Conservation (phyloP, 2,329 filamentous ascomycete species). For the Ophiostoma quercus region DNA sequence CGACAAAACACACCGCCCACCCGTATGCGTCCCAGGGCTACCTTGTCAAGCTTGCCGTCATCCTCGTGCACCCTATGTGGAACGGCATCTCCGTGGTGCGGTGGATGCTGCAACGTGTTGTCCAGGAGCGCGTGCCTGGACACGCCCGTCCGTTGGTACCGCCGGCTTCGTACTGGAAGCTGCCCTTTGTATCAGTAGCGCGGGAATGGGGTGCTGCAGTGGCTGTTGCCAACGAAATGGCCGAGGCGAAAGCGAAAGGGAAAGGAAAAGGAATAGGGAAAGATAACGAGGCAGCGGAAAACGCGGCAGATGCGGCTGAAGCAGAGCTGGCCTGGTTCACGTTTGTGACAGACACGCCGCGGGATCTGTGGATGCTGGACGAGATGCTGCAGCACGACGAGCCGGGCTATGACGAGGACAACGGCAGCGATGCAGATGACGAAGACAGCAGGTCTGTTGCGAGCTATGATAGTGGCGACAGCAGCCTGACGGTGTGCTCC, state of each 20-base stretch:
- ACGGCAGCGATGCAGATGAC: neutral
- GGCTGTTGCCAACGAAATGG: neutral
- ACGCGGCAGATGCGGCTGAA: conserved; percentile 23
- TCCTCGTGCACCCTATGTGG: conserved; percentile 27
- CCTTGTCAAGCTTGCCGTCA: conserved; percentile 22
- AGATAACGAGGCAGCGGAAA: neutral
- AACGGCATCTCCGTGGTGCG: conserved; percentile 21
- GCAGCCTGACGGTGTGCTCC: conserved; percentile 13
- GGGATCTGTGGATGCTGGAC: conserved; percentile 23
- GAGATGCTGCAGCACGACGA: conserved; percentile 6
- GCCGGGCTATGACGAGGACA: conserved; percentile 3
- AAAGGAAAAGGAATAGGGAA: neutral
- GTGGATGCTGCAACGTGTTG: conserved; percentile 26
- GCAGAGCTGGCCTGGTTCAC: conserved; percentile 23
- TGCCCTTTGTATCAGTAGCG: conserved; percentile 21
- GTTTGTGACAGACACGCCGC: conserved; percentile 19
- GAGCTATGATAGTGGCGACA: neutral
- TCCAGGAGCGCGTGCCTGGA: conserved; percentile 23
- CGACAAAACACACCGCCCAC: neutral
- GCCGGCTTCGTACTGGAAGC: conserved; percentile 23
- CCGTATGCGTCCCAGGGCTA: conserved; percentile 8
- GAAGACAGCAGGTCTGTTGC: neutral
- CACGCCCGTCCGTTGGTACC: conserved; percentile 24
- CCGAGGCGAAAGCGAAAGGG: neutral
- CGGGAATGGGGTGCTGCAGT: conserved; percentile 21